Base-by-base conservation (phyloP, 257 asterid species). In the Ehretia macrophylla region DNA sequence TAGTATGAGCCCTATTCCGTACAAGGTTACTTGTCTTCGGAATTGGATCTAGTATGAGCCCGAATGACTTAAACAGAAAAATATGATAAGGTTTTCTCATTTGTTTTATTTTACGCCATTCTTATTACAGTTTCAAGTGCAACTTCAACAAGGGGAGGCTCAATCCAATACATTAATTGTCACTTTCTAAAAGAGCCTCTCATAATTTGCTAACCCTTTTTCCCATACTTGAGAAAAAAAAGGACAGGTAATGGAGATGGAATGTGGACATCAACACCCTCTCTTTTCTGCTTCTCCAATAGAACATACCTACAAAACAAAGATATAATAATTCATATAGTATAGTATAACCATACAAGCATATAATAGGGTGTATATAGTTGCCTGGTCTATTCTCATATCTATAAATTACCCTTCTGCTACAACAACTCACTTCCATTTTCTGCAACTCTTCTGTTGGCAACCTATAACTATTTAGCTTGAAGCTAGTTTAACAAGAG, bases 401-500 rank as follows among this genome's bases (percentile, higher is more conserved):
- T 72, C 83, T 80, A 78, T 77, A 79, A 79, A 79, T n/a, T 74
- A 72, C 75, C 42, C 63, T 62, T 58, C 68, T 59, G 57, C 75
- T 60, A 72, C 59, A 65, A 65, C 83, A 65, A 64, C 71, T 69
- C 65, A 57, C 73, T 77, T 76, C 96, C 88, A 85, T 81, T 81
- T 85, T 77, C 79, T 76, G 86, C 85, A 81, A 49, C 68, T 68
- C 61, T 70, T 78, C 80, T 67, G n/a, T n/a, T n/a, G n/a, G n/a
- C n/a, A n/a, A n/a, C 71, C 73, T 47, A 72, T 56, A 67, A 52
- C 54, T 49, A 18, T 49, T 12, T 49, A 8, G 13, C 22, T 48
- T 27, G 35, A 27, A 48, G 8, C 10, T 47, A 8, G 20, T n/a
- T 47, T 47, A 47, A 47, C 18, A 3, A 16, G 20, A 47, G 14